Evolutionary conservation across 257 asterid species (phyloP), one percentile per base, ranked within the genome.

Genomic region (Parsonsia alboflavescens): DNA sequence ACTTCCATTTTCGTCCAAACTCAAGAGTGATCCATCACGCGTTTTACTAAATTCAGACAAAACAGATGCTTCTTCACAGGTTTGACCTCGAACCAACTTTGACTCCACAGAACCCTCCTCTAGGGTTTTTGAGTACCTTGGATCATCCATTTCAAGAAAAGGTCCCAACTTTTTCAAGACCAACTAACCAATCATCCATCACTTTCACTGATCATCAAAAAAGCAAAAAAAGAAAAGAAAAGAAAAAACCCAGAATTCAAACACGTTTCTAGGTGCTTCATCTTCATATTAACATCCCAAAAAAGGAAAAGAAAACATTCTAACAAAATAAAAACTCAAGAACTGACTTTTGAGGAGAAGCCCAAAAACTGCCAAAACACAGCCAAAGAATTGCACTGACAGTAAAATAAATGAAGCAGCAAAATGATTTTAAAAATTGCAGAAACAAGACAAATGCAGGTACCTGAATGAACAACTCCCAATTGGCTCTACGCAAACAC

Each of bases 81-180:
- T 74, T 81, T 85, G 67, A 70, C 44, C 50, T 56, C 22, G 70
- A 77, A 68, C 67, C 74, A 44, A 44, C 58, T 76, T 77, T 21
- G 76, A 75, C 66, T 66, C 81, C 73, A 36, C 70, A 76, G 36
- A 79, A 80, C 74, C 86, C 69, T 66, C 79, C 68, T 72, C 81
- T 80, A 81, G 84, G 85, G 85, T 81, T 87, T 80, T 81, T n/a
- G 81, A 48, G 15, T 26, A 49, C 76, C 68, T 71, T 78, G 61
- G 71, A 75, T 71, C 77, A 24, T 86, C 88, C 91, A 85, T 85
- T 77, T 53, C 86, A 75, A 78, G 63, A 83, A 81, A 84, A 88
- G 86, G 77, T 78, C 81, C 70, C 79, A 84, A 71, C 74, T 78
- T 85, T 83, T 82, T 36, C 69, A 81, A 78, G 75, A 70, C 70